Percentiles rank a stretch among this genome's conserved stretches.
These are phyloP conservation scores for Kalaharituber pfeilii DNA, from an alignment of 2,329 filamentous ascomycete species.

Conservation along the genomic window DNA sequence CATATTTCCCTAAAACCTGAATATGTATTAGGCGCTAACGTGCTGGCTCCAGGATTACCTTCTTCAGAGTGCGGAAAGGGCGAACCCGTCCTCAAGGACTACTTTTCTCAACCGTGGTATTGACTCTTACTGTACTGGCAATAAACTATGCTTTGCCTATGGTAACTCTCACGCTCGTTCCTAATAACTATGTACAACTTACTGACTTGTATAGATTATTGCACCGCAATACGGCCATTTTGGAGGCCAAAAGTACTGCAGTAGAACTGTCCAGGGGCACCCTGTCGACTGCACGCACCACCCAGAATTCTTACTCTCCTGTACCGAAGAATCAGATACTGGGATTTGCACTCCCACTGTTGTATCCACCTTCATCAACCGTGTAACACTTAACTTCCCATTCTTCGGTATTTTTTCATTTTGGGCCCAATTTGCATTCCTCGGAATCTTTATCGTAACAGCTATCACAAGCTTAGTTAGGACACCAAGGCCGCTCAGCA, in stretches of 20 bases:
- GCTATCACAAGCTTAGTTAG: conserved; percentile 65
- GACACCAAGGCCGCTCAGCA: conserved; percentile 57
- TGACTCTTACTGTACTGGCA: conserved; percentile 74
- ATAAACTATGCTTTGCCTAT: conserved; percentile 87
- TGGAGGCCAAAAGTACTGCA: conserved; percentile 87
- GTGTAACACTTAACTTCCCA: conserved; percentile 82
- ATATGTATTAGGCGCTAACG: not conserved
- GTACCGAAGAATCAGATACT: conserved; percentile 61
- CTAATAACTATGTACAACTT: not conserved
- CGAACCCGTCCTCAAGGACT: conserved; percentile 83
- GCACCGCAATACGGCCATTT: conserved; percentile 90
- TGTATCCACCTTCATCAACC: conserved; percentile 82
- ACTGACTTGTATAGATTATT: conserved; percentile 36
- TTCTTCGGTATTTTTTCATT: conserved; percentile 88
- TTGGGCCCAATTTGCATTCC: conserved; percentile 88
- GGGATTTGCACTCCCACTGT: conserved; percentile 81
- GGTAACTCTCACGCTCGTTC: conserved; percentile 23
- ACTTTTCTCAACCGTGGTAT: conserved; percentile 73
- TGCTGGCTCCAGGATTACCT: conserved; percentile 37
- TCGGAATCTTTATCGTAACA: conserved; percentile 66
- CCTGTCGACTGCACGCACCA: conserved; percentile 53
- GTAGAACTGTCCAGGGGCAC: conserved; percentile 44
- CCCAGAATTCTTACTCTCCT: conserved; percentile 56
- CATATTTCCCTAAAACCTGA: not conserved
- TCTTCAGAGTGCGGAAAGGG: conserved; percentile 81